These are phyloP conservation scores for Tinospora cordifolia DNA, from an alignment of 164 flowering plant species.

Conservation along the genomic window DNA sequence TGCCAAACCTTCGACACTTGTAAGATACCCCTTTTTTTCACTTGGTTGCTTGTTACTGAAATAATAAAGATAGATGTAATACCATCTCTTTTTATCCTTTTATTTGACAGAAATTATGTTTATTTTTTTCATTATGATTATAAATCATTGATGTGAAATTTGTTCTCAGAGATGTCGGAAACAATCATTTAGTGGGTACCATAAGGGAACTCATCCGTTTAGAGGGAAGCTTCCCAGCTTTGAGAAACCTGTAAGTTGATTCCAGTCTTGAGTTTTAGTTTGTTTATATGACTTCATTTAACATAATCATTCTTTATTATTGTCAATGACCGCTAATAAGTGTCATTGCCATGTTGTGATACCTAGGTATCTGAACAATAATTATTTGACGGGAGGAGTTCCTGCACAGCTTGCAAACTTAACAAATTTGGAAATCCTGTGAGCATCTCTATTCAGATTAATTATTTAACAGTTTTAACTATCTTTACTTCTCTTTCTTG, in stretches of 20 bases:
- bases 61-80: background rate
- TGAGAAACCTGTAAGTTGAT: constrained; percentile 79
- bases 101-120: background rate
- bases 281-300: background rate
- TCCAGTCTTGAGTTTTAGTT: background rate
- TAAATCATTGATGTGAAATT: background rate
- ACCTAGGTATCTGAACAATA: constrained; percentile 72
- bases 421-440: constrained; percentile 86
- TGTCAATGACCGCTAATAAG: background rate
- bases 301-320: too few species aligned
- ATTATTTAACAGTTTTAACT: background rate
- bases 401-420: constrained; percentile 88
- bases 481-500: background rate
- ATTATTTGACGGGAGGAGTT: constrained; percentile 85
- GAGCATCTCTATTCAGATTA: constrained; percentile 20
- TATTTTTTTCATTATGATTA: background rate
- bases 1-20: constrained; percentile 78
- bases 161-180: constrained; percentile 73
- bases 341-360: background rate
- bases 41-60: background rate
- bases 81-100: background rate
- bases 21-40: constrained; percentile 21
- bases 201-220: constrained; percentile 77
- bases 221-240: constrained; percentile 86
- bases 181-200: constrained; percentile 93